Evolutionary conservation across 305 asterid species (phyloP), one percentile per base, ranked within the genome.

Genomic region (Solanum chacoense): DNA sequence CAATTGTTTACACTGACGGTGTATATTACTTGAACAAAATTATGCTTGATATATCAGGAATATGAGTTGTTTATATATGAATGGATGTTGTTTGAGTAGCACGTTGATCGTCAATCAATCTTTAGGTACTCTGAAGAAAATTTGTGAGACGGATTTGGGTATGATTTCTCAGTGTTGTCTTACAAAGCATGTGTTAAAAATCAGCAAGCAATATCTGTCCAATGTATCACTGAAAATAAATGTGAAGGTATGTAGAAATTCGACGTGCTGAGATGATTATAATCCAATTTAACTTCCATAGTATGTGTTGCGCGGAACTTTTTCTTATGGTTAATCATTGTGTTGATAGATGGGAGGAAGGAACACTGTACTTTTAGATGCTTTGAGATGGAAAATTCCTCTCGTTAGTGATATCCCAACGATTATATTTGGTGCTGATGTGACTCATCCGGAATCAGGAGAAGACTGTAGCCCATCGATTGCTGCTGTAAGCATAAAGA

Each of bases 401-500:
- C 89, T 92, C 0, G 93, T 92, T 5, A 92, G 92, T 22, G 93
- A 92, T 36, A 88, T 92, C 11, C 93, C 92, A n/a, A 92, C 93
- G 0, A 92, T 92, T 20, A 89, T 92, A 75, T 92, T 92, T 89
- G 93, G 93, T 35, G 93, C 93, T 50, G 93, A 92, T 87, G 93
- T 92, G 26, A 92, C 93, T 84, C 93, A 92, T 92, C 93, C 93
- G 1, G 91, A 92, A 88, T 78, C 90, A 42, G 93, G 93, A 37
- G 93, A 92, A 42, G 92, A 90, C n/a, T 75, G 87, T 42, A 89
- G 90, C 88, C 92, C 93, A 14, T 92, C 93, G n/a, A 92, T 90
- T 36, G 93, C 93, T 85, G 93, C 93, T 75, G 93, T 92, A 88
- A 90, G 91, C 85, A 89, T 84, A 16, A 2, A 87, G 9, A 76